phyloP scores from a whole-genome alignment of 176 grass and related monocot genomes.

The Hordeum marinum region DNA sequence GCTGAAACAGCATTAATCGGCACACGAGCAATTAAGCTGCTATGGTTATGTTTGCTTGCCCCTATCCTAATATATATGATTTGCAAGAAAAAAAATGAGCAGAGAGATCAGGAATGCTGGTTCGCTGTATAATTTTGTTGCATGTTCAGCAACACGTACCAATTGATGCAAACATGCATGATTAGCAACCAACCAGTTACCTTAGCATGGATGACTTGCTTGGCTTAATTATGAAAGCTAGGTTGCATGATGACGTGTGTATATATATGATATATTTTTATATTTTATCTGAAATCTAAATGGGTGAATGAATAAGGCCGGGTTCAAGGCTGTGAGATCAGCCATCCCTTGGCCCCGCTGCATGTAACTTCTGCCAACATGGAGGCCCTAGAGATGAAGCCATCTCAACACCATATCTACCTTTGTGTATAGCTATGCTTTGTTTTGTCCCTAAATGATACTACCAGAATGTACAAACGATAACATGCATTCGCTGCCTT shows the following conservation, averaged over 20 bases:
- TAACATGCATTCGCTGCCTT: background rate
- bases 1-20: background rate
- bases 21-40: conserved; percentile 21
- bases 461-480: background rate
- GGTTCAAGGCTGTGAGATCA: background rate
- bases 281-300: background rate
- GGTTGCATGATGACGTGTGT: background rate
- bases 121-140: conserved; percentile 19
- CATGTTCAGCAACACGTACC: conserved; percentile 1
- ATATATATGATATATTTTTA: background rate
- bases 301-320: background rate
- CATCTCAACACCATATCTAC: background rate
- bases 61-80: conserved; percentile 17
- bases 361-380: background rate
- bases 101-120: conserved; percentile 9
- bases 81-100: conserved; percentile 17
- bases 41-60: conserved; percentile 39
- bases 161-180: conserved; percentile 34
- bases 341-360: background rate
- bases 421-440: background rate
- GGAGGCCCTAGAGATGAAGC: background rate
- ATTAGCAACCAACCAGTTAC: conserved; percentile 13
- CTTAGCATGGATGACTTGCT: conserved; percentile 17
- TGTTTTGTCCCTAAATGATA: background rate
- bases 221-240: conserved; percentile 2